A percentile compares a stretch with the other conserved stretches of the same genome.
Evolutionary conservation across 257 asterid genomes (phyloP).

Genomic region (Nicotiana benthamiana): DNA sequence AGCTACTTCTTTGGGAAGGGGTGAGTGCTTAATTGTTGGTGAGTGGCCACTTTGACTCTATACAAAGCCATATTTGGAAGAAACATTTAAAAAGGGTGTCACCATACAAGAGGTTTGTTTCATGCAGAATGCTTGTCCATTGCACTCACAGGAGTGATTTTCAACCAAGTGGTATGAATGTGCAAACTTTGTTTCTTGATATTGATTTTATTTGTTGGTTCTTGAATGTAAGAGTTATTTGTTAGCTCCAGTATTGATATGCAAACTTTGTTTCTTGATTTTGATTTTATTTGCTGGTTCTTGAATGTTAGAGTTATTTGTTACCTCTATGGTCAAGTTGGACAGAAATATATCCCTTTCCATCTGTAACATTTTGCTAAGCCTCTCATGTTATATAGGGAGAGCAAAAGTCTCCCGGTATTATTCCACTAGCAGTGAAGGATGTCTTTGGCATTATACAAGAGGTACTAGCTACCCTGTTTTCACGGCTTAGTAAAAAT

Average conservation of each 20-base stretch:
- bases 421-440: slow-evolving; percentile 71
- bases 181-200: neutral
- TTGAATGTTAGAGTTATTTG: neutral
- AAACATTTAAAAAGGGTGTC: neutral
- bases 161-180: neutral
- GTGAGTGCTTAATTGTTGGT: neutral
- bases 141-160: neutral
- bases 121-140: neutral
- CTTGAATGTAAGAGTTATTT: neutral
- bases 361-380: slow-evolving; percentile 3
- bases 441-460: slow-evolving; percentile 87
- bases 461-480: slow-evolving; percentile 40
- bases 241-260: neutral
- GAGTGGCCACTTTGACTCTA: neutral
- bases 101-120: neutral
- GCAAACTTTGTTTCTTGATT: neutral
- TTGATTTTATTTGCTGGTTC: neutral
- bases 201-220: neutral
- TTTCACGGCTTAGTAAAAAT: slow-evolving; percentile 3
- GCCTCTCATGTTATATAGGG: slow-evolving; percentile 38
- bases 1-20: neutral
- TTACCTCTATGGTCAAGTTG: neutral
- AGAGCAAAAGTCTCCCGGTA: slow-evolving; percentile 89
- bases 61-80: neutral
- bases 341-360: neutral